Evolutionary conservation across 2,329 filamentous ascomycete species (phyloP).

Genomic region (Aspergillus versicolor): DNA sequence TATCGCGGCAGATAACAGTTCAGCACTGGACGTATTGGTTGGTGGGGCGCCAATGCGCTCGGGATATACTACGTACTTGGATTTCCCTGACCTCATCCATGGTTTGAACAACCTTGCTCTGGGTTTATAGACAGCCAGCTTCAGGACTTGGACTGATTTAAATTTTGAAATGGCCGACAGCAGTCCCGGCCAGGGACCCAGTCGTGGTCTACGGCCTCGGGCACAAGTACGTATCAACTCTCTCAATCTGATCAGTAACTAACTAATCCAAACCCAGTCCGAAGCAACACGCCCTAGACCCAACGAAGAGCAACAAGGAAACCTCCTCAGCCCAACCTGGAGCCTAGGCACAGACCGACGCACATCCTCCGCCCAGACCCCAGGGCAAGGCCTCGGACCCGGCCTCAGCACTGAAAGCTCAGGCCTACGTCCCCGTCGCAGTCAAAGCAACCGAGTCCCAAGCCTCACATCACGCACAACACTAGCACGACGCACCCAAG

Average conservation of each 20-base stretch:
- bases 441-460: constrained; percentile 18
- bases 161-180: too few relatives aligned
- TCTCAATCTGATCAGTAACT: too few relatives aligned
- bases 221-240: neutral
- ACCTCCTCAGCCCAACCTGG: neutral
- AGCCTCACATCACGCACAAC: constrained; percentile 28
- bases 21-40: too few relatives aligned
- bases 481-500: constrained; percentile 29
- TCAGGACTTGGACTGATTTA: too few relatives aligned
- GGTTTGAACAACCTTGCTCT: neutral
- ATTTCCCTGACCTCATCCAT: neutral
- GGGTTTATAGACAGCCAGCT: neutral
- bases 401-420: neutral
- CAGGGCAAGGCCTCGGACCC: neutral
- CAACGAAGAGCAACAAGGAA: constrained; percentile 2
- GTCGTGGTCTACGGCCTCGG: neutral
- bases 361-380: neutral
- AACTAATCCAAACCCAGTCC: too few relatives aligned
- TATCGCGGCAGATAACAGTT: too few relatives aligned
- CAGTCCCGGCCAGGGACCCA: too few relatives aligned
- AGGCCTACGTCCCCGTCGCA: constrained; percentile 23
- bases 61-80: neutral
- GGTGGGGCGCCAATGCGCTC: too few relatives aligned
- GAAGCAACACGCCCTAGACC: constrained; percentile 5
- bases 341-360: neutral